phyloP scores from a whole-genome alignment of 331 rosid genomes.

The Prunus yedoensis region DNA sequence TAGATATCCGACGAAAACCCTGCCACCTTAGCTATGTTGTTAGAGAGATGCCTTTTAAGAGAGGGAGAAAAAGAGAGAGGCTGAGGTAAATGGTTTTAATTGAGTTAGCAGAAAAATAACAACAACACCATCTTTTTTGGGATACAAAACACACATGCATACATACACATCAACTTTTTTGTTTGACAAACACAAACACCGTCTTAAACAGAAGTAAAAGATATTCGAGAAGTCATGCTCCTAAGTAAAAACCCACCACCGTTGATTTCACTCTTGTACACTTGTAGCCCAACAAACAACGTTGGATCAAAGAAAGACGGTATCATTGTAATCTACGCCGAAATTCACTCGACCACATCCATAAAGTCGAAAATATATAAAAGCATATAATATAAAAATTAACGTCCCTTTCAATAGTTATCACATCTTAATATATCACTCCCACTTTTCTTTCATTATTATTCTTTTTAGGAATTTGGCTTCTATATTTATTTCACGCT shows the following conservation, averaged over 20 bases:
- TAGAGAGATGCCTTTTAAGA: no score
- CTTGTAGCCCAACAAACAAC: background rate
- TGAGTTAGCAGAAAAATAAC: no score
- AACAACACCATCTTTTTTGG: no score
- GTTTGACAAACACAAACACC: background rate
- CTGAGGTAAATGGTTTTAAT: no score
- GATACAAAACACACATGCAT: no score
- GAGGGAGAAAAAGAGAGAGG: no score
- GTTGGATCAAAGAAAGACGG: background rate
- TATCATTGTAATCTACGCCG: conserved; percentile 22
- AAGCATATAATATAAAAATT: background rate
- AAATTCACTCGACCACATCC: background rate
- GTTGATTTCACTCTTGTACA: background rate
- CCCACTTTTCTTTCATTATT: background rate
- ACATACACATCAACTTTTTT: background rate
- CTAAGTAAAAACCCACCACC: background rate
- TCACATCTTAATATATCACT: conserved; percentile 20
- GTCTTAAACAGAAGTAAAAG: background rate
- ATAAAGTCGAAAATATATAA: conserved; percentile 11
- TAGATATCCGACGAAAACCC: no score
- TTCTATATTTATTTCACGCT: background rate
- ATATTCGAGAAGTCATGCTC: background rate
- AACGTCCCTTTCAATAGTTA: conserved; percentile 5
- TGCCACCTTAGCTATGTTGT: no score
- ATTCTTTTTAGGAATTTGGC: background rate